phyloP scores from a whole-genome alignment of 192 early-diverging fungal genomes.

The Coemansia sp. region DNA sequence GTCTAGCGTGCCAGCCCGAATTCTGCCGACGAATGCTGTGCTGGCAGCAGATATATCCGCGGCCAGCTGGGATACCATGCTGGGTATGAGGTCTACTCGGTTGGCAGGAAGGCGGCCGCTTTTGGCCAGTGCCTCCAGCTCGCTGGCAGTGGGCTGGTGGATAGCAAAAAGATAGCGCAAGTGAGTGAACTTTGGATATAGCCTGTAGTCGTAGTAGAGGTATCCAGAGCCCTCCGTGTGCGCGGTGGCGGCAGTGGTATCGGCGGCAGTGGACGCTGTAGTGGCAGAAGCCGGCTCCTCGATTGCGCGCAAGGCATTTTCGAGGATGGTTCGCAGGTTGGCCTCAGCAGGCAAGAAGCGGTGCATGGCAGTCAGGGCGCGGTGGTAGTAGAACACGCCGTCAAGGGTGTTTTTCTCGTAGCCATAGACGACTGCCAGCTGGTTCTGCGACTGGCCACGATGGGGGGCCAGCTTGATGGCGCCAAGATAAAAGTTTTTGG shows the following conservation, averaged over 20 bases:
- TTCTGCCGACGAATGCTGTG: slow-evolving; percentile 16
- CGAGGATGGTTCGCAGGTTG: slow-evolving; percentile 34
- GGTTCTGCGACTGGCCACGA: slow-evolving; percentile 46
- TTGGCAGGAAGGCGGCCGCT: neutral
- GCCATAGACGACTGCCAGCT: slow-evolving; percentile 41
- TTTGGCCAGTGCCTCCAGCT: neutral
- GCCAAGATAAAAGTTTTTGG: slow-evolving; percentile 39
- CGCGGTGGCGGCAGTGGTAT: neutral
- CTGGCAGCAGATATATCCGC: slow-evolving; percentile 8
- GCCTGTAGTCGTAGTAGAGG: slow-evolving; percentile 10
- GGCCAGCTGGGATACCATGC: slow-evolving; percentile 9
- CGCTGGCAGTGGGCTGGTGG: slow-evolving; percentile 6
- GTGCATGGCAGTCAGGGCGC: slow-evolving; percentile 28
- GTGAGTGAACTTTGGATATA: slow-evolving; percentile 32
- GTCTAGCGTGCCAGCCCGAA: slow-evolving; percentile 9
- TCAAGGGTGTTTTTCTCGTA: slow-evolving; percentile 36
- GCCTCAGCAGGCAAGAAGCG: slow-evolving; percentile 25
- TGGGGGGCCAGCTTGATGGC: slow-evolving; percentile 41
- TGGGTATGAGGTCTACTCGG: slow-evolving; percentile 1
- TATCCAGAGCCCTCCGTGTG: slow-evolving; percentile 5
- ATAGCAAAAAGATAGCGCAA: slow-evolving; percentile 39
- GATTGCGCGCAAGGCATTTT: slow-evolving; percentile 24
- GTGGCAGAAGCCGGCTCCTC: neutral
- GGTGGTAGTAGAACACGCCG: slow-evolving; percentile 34
- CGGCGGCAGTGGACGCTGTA: neutral